phyloP scores from a whole-genome alignment of 306 rosid genomes.

The Argentina anserina region DNA sequence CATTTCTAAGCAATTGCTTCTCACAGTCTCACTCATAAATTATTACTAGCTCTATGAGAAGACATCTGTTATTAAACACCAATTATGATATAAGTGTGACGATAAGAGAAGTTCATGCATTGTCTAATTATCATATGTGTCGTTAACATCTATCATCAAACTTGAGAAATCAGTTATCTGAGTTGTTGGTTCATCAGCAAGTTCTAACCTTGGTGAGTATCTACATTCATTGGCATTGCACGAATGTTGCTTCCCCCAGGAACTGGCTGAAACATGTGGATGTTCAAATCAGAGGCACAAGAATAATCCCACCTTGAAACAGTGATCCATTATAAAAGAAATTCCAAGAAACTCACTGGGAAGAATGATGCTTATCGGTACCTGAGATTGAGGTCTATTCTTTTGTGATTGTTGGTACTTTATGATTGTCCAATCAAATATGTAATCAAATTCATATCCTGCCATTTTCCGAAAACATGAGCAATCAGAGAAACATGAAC shows the following conservation, averaged over 20 bases:
- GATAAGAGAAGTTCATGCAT: not conserved
- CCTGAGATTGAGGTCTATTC: slow-evolving; percentile 50
- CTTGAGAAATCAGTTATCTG: not conserved
- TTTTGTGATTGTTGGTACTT: slow-evolving; percentile 87
- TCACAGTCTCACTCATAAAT: not conserved
- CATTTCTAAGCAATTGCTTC: slow-evolving; percentile 7
- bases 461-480: slow-evolving; percentile 25
- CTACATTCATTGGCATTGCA: slow-evolving; percentile 50
- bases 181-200: slow-evolving; percentile 7
- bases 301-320: slow-evolving; percentile 10
- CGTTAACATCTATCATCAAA: not conserved
- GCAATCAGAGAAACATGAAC: slow-evolving; percentile 1
- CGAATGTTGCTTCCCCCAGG: slow-evolving; percentile 56
- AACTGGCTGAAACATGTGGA: slow-evolving; percentile 45
- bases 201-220: slow-evolving; percentile 58
- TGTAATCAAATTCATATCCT: slow-evolving; percentile 83
- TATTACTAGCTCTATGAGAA: not conserved
- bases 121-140: not conserved
- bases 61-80: not conserved
- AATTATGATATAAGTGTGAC: not conserved
- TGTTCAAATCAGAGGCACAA: slow-evolving; percentile 28
- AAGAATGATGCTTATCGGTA: slow-evolving; percentile 51
- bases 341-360: not conserved
- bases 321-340: not conserved
- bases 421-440: slow-evolving; percentile 86